Evolutionary conservation across 2,329 filamentous ascomycete genomes (phyloP).

Genomic region (Clarireedia monteithiana): DNA sequence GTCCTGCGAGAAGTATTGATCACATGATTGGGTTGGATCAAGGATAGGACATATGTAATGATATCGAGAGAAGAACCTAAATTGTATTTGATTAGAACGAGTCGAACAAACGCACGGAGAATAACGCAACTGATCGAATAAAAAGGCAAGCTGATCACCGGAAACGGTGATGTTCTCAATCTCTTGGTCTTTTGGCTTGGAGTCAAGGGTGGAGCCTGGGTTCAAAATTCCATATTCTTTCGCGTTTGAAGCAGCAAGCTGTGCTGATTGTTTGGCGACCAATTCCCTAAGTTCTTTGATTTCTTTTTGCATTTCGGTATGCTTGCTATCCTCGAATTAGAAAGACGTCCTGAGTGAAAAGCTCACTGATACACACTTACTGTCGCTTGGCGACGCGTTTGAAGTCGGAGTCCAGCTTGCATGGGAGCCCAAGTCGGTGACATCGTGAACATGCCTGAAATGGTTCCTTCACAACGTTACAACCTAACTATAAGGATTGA

Average conservation of each 20-base stretch:
- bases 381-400: conserved; percentile 53
- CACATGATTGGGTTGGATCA: conserved; percentile 43
- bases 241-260: conserved; percentile 29
- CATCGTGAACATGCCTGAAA: conserved; percentile 56
- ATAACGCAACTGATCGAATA: conserved; percentile 12
- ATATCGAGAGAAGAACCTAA: conserved; percentile 55
- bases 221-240: conserved; percentile 44
- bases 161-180: conserved; percentile 11
- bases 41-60: conserved; percentile 59
- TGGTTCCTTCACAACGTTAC: conserved; percentile 58
- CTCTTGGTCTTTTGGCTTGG: conserved; percentile 5
- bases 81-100: too few relatives aligned
- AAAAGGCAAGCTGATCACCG: conserved; percentile 9
- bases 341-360: neutral
- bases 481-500: conserved; percentile 45
- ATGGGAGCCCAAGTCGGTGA: conserved; percentile 52
- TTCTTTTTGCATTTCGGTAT: conserved; percentile 56
- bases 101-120: neutral
- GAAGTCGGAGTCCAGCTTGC: conserved; percentile 62
- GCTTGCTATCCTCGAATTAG: conserved; percentile 36
- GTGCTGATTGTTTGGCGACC: conserved; percentile 7
- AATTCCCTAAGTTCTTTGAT: conserved; percentile 41
- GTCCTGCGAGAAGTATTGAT: conserved; percentile 49
- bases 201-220: conserved; percentile 34
- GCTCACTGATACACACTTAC: neutral